Evolutionary conservation across 192 early-diverging fungal genomes (phyloP), one percentile per base, ranked within the genome.

Genomic region (Dispira simplex): DNA sequence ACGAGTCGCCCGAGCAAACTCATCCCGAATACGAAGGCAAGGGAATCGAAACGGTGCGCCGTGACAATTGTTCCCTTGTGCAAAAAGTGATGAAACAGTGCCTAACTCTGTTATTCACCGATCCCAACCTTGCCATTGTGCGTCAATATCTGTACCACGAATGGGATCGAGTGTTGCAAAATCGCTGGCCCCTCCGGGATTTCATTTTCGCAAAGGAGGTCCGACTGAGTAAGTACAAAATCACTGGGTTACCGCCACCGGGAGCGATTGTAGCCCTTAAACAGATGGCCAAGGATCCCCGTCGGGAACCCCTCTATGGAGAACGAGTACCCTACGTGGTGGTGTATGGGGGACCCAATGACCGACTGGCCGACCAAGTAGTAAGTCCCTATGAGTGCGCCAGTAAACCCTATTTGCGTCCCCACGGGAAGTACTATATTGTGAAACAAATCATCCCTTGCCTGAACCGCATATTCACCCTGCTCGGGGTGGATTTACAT

Each of bases 321-420:
- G 91, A 96, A 67, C 79, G 95, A 12, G 86, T 96, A 21, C 92
- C 95, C 1, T 96, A 88, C 64, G 80, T 96, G 1, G 88, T 98
- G 2, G 82, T 88, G 0, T 70, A 87, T 63, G 75, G 80, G 20
- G 83, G 83, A n/a, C 80, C 81, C 0, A 74, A 79, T 12, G 74
- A 77, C 10, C 77, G 86, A 43, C 69, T 94, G 12, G 81, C 79
- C 12, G 91, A 93, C 64, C 82, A 83, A 21, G 83, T 86, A 11
- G 78, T 92, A 14, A 63, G 73, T 10, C 91, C 92, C 1, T 72
- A 83, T 16, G 79, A 80, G 11, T 65, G 90, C n/a, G 70, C 86
- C 20, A 26, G 65, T 20, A 74, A 80, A 48, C 83, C 82, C 63
- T 77, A 84, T 14, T 71, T 92, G 25, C 74, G 81, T 18, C 68